A percentile compares a stretch with the other conserved stretches of the same genome.
phyloP scores from a whole-genome alignment of 495 filamentous ascomycete species.

The Penicillium bovifimosum region DNA sequence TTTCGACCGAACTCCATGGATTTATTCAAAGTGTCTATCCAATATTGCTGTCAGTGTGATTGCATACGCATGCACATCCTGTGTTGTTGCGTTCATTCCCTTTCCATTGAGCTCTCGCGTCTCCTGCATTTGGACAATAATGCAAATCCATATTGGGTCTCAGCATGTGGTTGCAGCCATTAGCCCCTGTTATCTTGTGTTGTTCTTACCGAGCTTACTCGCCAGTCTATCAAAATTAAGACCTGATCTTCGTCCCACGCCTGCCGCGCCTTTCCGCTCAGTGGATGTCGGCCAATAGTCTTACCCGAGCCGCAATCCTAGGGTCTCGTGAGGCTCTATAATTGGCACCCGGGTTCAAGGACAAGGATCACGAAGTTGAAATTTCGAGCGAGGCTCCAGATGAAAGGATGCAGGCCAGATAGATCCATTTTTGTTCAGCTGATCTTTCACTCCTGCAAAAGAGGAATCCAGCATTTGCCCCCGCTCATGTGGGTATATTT shows the following conservation, averaged over 20 bases:
- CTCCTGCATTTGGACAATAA: conserved; percentile 13
- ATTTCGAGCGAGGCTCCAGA: conserved; percentile 8
- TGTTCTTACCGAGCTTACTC: conserved; percentile 12
- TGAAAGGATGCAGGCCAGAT: conserved; percentile 15
- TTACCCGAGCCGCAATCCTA: conserved; percentile 21
- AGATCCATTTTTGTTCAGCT: conserved; percentile 41
- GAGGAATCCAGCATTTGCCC: conserved; percentile 41
- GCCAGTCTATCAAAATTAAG: conserved; percentile 20
- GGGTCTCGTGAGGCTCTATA: conserved; percentile 27
- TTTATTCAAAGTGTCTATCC: conserved; percentile 10
- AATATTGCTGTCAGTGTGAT: conserved; percentile 22
- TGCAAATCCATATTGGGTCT: conserved; percentile 18
- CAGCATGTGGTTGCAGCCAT: conserved; percentile 25
- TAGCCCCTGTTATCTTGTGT: conserved; percentile 3
- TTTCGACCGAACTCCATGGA: conserved; percentile 9
- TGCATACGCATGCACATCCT: conserved; percentile 18
- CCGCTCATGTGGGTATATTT: conserved; percentile 41
- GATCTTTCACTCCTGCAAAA: conserved; percentile 44
- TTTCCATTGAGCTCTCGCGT: conserved; percentile 10
- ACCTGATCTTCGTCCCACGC: conserved; percentile 18
- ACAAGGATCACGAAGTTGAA: conserved; percentile 27
- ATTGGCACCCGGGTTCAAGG: conserved; percentile 32
- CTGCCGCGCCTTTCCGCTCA: conserved; percentile 22
- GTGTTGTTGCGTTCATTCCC: conserved; percentile 9
- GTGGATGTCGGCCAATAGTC: conserved; percentile 24